Evolutionary conservation across 2,329 filamentous ascomycete species (phyloP).

Genomic region (Fusarium siculi): DNA sequence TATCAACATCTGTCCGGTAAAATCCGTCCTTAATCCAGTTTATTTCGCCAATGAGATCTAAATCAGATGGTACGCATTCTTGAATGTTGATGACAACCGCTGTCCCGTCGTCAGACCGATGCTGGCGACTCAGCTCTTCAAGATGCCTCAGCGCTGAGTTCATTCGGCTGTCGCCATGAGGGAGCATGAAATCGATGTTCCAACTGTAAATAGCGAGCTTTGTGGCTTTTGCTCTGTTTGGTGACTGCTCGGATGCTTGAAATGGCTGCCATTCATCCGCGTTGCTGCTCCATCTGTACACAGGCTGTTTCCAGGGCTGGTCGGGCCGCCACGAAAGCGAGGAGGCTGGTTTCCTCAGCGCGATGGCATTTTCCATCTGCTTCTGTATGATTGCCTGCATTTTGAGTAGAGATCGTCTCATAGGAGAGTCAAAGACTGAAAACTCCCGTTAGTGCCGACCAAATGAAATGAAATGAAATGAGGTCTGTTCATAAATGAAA

Average conservation of each 20-base stretch:
- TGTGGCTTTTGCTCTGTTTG: background rate
- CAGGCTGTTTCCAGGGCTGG: background rate
- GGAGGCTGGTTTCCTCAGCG: background rate
- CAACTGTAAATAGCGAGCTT: slow-evolving; percentile 48
- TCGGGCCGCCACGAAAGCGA: background rate
- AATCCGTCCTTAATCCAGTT: slow-evolving; percentile 61
- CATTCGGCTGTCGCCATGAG: slow-evolving; percentile 47
- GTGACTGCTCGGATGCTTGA: accelerated
- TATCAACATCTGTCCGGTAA: slow-evolving; percentile 58
- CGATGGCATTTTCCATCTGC: background rate
- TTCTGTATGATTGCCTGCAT: background rate
- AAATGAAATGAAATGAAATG: no score
- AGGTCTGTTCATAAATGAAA: accelerated
- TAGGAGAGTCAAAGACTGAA: accelerated
- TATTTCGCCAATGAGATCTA: slow-evolving; percentile 55
- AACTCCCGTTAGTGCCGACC: accelerated
- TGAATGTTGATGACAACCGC: slow-evolving; percentile 61
- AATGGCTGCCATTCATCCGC: background rate
- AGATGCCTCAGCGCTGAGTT: slow-evolving; percentile 47
- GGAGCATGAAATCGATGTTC: slow-evolving; percentile 53
- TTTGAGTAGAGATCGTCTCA: accelerated
- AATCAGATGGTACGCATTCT: slow-evolving; percentile 60
- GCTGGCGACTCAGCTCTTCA: background rate
- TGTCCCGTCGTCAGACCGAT: slow-evolving; percentile 6
- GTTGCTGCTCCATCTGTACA: background rate